Evolutionary conservation across 441 rosid genomes (phyloP).

Genomic region (Isatis lusitanica): DNA sequence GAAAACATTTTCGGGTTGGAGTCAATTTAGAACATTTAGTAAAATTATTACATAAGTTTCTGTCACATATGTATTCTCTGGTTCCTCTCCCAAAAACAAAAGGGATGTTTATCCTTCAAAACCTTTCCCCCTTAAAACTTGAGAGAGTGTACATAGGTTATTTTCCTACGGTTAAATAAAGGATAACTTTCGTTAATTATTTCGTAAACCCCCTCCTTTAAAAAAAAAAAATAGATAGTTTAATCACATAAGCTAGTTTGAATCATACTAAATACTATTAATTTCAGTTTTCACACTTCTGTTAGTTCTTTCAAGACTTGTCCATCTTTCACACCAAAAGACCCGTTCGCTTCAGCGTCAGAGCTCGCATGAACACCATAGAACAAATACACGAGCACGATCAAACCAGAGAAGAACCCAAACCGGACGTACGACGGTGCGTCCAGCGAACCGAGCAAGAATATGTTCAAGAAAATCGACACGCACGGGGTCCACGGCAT

Average conservation of each 20-base stretch:
- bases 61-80: no score
- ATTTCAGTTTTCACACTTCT: constrained; percentile 38
- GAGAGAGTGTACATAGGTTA: neutral
- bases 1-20: no score
- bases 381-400: constrained; percentile 61
- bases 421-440: constrained; percentile 70
- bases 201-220: neutral
- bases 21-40: no score
- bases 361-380: constrained; percentile 90
- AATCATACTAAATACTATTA: neutral
- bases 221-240: constrained; percentile 27
- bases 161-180: neutral
- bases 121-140: neutral
- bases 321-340: constrained; percentile 39
- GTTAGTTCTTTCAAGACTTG: constrained; percentile 44
- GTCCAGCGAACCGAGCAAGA: constrained; percentile 72
- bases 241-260: constrained; percentile 17
- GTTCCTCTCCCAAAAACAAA: neutral
- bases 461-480: constrained; percentile 80
- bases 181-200: neutral
- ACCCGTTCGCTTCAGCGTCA: constrained; percentile 65
- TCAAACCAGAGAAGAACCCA: constrained; percentile 61
- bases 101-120: neutral
- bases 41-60: neutral
- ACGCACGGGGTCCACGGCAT: constrained; percentile 90